Conservation (phyloP, 345 rosid genomes). For the Linum lewisii region DNA sequence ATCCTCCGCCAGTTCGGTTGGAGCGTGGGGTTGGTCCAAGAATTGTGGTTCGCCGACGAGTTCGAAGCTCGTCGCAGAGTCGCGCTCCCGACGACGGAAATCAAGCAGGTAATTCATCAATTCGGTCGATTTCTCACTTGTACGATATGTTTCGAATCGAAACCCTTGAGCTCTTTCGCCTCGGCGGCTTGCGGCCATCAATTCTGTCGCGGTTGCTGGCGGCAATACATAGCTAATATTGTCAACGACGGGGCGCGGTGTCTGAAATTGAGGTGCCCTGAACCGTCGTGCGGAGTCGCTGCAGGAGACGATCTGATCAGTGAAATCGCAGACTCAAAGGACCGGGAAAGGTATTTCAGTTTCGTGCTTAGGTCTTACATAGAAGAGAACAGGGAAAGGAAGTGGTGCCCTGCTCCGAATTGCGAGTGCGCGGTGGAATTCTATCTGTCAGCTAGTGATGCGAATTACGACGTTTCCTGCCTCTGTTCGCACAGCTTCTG, state of each 20-base stretch:
- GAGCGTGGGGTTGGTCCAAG: constrained; percentile 7
- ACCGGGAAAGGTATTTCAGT: not conserved
- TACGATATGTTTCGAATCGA: not conserved
- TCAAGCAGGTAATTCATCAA: not conserved
- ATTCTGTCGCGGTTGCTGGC: not conserved
- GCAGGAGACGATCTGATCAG: not conserved
- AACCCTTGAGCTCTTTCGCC: not conserved
- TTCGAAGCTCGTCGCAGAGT: constrained; percentile 11
- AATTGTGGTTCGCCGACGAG: constrained; percentile 20
- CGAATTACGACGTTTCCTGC: constrained; percentile 2
- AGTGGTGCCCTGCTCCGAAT: constrained; percentile 6
- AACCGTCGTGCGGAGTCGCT: not conserved
- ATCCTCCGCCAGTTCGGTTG: constrained; percentile 15
- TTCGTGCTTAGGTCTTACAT: not conserved
- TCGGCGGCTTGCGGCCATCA: not conserved
- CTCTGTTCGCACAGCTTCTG: constrained; percentile 2
- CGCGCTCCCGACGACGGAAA: not conserved
- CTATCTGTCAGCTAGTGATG: not conserved
- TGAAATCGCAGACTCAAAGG: not conserved
- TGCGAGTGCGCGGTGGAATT: not conserved
- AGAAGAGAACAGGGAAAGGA: not conserved
- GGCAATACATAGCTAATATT: not conserved
- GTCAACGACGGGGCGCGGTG: not conserved
- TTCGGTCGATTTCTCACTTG: not conserved
- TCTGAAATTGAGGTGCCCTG: not conserved